A percentile compares a stretch with the other conserved stretches of the same genome.
Evolutionary conservation across 352 stramenopile species (phyloP).

Genomic region (Pythium volutum): DNA sequence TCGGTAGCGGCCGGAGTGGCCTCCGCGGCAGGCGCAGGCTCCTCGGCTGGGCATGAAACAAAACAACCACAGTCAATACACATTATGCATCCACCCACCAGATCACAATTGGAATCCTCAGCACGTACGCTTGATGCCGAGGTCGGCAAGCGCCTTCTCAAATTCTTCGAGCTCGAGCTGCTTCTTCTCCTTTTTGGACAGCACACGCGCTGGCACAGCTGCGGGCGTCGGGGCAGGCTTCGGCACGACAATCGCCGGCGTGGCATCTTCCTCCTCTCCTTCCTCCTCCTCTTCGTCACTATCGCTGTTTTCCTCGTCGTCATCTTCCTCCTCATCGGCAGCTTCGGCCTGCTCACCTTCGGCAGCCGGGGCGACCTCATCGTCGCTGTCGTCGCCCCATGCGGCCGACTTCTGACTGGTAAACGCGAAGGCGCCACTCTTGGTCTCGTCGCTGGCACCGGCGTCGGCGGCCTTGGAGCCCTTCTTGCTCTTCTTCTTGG

Average conservation of each 20-base stretch:
- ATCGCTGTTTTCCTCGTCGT: conserved; percentile 41
- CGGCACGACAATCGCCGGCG: conserved; percentile 13
- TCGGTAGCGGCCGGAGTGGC: conserved; percentile 1
- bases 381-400: conserved; percentile 68
- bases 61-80: not conserved
- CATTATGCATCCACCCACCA: not conserved
- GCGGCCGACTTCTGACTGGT: conserved; percentile 66
- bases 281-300: conserved; percentile 35
- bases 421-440: conserved; percentile 61
- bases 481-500: conserved; percentile 20
- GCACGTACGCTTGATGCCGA: conserved; percentile 51
- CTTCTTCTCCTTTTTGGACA: conserved; percentile 85
- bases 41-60: conserved; percentile 5
- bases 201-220: conserved; percentile 29
- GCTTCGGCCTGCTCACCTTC: conserved; percentile 18
- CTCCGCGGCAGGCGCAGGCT: conserved; percentile 7
- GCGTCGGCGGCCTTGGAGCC: conserved; percentile 48
- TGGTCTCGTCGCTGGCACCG: conserved; percentile 33
- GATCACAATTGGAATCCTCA: not conserved
- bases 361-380: conserved; percentile 45
- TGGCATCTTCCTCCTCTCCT: conserved; percentile 43
- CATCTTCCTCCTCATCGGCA: conserved; percentile 36
- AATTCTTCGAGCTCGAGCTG: conserved; percentile 74
- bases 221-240: conserved; percentile 34
- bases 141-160: conserved; percentile 56